Percentiles rank a stretch among this genome's conserved stretches.
phyloP scores from a whole-genome alignment of 2,329 filamentous ascomycete genomes.

The Fusarium mexicanum region DNA sequence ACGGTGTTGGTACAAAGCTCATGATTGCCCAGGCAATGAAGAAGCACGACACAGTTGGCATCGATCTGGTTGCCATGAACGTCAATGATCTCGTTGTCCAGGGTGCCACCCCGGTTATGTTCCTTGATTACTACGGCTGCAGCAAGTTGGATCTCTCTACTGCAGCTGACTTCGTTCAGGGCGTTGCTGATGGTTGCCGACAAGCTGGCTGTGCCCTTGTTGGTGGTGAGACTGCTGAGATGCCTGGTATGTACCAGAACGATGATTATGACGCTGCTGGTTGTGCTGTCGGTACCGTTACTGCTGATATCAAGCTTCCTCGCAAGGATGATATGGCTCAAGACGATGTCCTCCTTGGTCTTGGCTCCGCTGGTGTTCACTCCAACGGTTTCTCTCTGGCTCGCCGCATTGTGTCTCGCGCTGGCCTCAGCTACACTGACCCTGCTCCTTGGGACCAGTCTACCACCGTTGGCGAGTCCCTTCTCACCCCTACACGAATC shows the following conservation, averaged over 20 bases:
- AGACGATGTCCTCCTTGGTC: constrained; percentile 86
- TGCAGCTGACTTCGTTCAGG: constrained; percentile 87
- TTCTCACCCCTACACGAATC: constrained; percentile 91
- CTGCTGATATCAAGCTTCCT: constrained; percentile 75
- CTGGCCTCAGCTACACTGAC: constrained; percentile 76
- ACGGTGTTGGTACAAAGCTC: constrained; percentile 96
- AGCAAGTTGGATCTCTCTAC: constrained; percentile 82
- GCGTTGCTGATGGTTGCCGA: constrained; percentile 87
- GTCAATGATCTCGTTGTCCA: constrained; percentile 98
- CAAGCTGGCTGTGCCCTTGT: constrained; percentile 88
- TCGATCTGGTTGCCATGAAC: constrained; percentile 98
- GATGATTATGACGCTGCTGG: constrained; percentile 95
- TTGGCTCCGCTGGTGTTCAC: constrained; percentile 88
- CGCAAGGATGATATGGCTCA: constrained; percentile 77
- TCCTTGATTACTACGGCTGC: constrained; percentile 98
- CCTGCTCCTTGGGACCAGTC: constrained; percentile 78
- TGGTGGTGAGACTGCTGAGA: constrained; percentile 98
- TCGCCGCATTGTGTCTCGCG: constrained; percentile 82
- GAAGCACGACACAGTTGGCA: constrained; percentile 93
- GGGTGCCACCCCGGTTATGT: constrained; percentile 93
- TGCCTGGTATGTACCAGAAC: constrained; percentile 92
- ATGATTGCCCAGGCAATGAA: constrained; percentile 91
- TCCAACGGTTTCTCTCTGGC: constrained; percentile 99
- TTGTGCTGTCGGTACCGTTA: constrained; percentile 86
- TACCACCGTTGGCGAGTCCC: constrained; percentile 74